phyloP scores from a whole-genome alignment of 768 basidiomycete species.

The Boletus rex-veris region DNA sequence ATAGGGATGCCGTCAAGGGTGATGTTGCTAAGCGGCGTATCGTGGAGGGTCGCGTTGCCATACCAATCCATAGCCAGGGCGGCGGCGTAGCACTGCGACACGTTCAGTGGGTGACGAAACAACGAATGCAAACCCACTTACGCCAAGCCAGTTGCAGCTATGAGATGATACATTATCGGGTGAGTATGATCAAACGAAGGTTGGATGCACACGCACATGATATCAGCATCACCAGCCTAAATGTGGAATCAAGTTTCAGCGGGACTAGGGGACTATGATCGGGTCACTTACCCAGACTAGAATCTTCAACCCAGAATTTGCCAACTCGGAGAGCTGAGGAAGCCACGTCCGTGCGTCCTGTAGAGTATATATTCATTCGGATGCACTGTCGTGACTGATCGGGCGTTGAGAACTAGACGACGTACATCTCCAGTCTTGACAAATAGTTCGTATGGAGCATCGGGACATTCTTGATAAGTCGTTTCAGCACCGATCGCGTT shows the following conservation, averaged over 20 bases:
- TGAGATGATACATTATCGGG: not conserved
- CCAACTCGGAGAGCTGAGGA: slow-evolving; percentile 36
- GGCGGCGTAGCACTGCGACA: slow-evolving; percentile 30
- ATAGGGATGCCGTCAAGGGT: slow-evolving; percentile 51
- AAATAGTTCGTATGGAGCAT: slow-evolving; percentile 43
- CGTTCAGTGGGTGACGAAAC: not conserved
- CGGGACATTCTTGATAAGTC: slow-evolving; percentile 47
- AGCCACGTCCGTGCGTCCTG: slow-evolving; percentile 37
- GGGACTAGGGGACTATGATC: not conserved
- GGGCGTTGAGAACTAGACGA: not conserved
- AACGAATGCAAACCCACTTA: slow-evolving; percentile 19
- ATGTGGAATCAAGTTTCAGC: not conserved
- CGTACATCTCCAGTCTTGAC: slow-evolving; percentile 54
- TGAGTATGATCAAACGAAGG: not conserved
- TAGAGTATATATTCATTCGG: not conserved
- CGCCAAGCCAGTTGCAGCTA: slow-evolving; percentile 30
- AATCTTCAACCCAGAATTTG: slow-evolving; percentile 35
- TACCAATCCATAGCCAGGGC: slow-evolving; percentile 47
- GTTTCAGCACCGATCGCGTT: slow-evolving; percentile 51
- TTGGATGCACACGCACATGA: slow-evolving; percentile 16
- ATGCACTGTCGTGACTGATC: not conserved
- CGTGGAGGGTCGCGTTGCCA: slow-evolving; percentile 38
- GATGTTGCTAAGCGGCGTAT: slow-evolving; percentile 49
- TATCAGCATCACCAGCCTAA: slow-evolving; percentile 29
- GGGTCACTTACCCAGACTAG: slow-evolving; percentile 37